Percentiles rank a stretch among this genome's conserved stretches.
Conservation (phyloP, 2,329 filamentous ascomycete genomes). For the Sarocladiaceae sp. region DNA sequence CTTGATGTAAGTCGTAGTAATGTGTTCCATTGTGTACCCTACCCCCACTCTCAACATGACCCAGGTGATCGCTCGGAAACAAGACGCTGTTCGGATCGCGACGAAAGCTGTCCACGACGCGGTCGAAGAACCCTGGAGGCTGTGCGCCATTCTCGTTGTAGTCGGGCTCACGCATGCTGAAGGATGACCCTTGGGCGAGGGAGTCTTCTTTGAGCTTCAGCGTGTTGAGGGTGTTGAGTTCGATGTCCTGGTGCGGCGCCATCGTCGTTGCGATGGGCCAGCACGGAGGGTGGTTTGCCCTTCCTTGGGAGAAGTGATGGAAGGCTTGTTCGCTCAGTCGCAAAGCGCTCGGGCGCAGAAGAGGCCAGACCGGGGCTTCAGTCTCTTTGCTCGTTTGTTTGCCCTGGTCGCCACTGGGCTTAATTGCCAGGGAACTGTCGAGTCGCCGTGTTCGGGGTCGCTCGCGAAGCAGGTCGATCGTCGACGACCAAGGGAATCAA, state of each 20-base stretch:
- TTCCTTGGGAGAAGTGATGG: neutral
- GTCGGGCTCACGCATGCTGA: conserved; percentile 47
- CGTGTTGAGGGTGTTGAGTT: conserved; percentile 53
- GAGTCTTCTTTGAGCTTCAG: conserved; percentile 57
- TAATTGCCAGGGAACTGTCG: too few relatives aligned
- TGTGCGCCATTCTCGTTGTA: conserved; percentile 32
- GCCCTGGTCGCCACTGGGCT: too few relatives aligned
- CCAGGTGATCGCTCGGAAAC: conserved; percentile 40
- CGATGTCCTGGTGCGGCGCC: conserved; percentile 40
- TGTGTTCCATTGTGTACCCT: conserved; percentile 35
- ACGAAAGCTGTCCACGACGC: conserved; percentile 59
- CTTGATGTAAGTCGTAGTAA: conserved; percentile 52
- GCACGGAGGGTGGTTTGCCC: neutral
- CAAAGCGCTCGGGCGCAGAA: neutral
- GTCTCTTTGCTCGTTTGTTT: too few relatives aligned
- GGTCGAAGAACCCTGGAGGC: conserved; percentile 29
- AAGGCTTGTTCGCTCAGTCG: neutral
- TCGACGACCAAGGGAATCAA: too few relatives aligned
- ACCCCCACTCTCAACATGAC: conserved; percentile 25
- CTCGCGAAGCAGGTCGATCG: too few relatives aligned
- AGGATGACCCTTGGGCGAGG: conserved; percentile 43
- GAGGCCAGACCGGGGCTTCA: neutral
- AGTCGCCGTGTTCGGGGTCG: too few relatives aligned
- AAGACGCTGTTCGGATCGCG: conserved; percentile 51
- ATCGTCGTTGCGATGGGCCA: conserved; percentile 19